A percentile compares a stretch with the other conserved stretches of the same genome.
These are phyloP conservation scores for Madurella mycetomatis DNA, from an alignment of 2,329 filamentous ascomycete species.

Conservation along the genomic window DNA sequence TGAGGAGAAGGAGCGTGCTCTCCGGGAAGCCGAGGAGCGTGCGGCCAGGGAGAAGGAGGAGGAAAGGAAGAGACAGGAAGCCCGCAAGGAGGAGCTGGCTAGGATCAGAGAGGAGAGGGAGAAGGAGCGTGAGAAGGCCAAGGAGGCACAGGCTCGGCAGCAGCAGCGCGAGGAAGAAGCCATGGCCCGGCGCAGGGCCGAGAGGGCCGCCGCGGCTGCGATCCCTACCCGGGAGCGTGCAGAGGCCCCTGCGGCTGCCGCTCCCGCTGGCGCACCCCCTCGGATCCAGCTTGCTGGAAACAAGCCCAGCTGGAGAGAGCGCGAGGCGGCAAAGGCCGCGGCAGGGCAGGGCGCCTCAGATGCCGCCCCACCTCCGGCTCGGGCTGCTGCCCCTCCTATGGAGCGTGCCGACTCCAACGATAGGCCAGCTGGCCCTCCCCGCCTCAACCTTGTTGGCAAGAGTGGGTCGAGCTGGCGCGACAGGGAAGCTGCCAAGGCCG, in stretches of 20 bases:
- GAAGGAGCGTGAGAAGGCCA: constrained; percentile 62
- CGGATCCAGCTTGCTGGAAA: constrained; percentile 56
- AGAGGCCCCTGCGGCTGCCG: constrained; percentile 35
- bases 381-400: constrained; percentile 30
- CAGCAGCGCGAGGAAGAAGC: constrained; percentile 84
- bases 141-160: constrained; percentile 65
- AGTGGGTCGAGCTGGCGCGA: constrained; percentile 56
- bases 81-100: constrained; percentile 66
- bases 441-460: constrained; percentile 49
- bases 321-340: constrained; percentile 52
- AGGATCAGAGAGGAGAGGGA: constrained; percentile 63
- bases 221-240: constrained; percentile 36
- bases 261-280: constrained; percentile 46
- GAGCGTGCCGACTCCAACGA: constrained; percentile 44
- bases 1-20: constrained; percentile 75
- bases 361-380: constrained; percentile 28
- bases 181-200: constrained; percentile 65
- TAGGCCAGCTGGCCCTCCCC: constrained; percentile 44
- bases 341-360: constrained; percentile 29
- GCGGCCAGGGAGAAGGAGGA: constrained; percentile 79
- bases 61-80: constrained; percentile 72
- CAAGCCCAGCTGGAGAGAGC: constrained; percentile 70
- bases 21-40: constrained; percentile 82
- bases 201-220: constrained; percentile 44
- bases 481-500: constrained; percentile 48